These are phyloP conservation scores for Annulohypoxylon bovei DNA, from an alignment of 495 filamentous ascomycete genomes.

Conservation along the genomic window DNA sequence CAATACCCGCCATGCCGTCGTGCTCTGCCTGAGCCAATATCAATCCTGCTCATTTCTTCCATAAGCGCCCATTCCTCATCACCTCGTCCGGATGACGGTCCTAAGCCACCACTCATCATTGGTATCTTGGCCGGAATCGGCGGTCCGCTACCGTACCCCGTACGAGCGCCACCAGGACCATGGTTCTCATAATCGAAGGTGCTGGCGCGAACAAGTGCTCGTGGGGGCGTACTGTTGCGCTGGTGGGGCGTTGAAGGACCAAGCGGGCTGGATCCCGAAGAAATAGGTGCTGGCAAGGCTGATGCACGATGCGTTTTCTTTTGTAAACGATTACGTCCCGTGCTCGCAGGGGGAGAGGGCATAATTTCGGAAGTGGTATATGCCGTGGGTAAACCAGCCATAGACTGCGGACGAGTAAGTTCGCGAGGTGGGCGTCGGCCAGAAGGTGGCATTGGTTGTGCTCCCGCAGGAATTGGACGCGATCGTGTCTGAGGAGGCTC, in stretches of 20 bases:
- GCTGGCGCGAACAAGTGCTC: constrained; percentile 52
- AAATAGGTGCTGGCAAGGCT: constrained; percentile 51
- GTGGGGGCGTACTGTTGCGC: constrained; percentile 53
- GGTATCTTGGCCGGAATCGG: constrained; percentile 83
- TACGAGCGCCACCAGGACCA: constrained; percentile 36
- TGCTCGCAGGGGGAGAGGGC: constrained; percentile 35
- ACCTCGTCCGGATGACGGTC: constrained; percentile 42
- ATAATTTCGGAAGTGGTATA: constrained; percentile 46
- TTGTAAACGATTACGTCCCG: constrained; percentile 67
- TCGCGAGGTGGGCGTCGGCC: constrained; percentile 41
- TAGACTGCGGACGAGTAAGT: constrained; percentile 37
- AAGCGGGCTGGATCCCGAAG: constrained; percentile 54
- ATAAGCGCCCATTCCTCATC: constrained; percentile 71
- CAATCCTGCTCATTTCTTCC: constrained; percentile 82
- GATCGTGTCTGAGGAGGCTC: constrained; percentile 57
- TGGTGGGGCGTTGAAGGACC: constrained; percentile 56
- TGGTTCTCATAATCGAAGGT: constrained; percentile 61
- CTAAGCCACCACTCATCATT: constrained; percentile 58
- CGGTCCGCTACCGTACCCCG: constrained; percentile 55
- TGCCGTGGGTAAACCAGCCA: constrained; percentile 20
- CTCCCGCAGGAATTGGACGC: constrained; percentile 55
- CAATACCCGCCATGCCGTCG: constrained; percentile 47
- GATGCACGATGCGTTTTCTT: constrained; percentile 64
- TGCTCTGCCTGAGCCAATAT: constrained; percentile 72
- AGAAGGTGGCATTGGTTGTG: constrained; percentile 56